Evolutionary conservation across 176 grass and related monocot species (phyloP), one percentile per base, ranked within the genome.

Genomic region (Avena atlantica): DNA sequence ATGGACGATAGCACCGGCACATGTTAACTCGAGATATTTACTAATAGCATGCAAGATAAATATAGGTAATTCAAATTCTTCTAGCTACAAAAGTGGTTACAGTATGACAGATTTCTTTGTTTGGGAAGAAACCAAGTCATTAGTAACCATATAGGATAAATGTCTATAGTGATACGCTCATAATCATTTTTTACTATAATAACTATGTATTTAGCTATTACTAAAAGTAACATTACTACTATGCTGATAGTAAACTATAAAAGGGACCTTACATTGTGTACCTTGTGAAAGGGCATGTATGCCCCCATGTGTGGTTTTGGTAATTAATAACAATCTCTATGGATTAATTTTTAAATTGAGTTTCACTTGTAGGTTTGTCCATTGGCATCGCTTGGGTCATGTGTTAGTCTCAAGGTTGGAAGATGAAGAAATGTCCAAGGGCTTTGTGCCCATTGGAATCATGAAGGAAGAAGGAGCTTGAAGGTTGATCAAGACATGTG

Each of bases 21-120:
- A 83, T 87, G 84, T 47, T 65, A 86, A 68, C 9, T 71, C 64
- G 17, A 77, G 51, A 90, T 79, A 52, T 56, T 83, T 14, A 53
- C 29, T 62, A n/a, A 40, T 27, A 78, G 21, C 44, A 21, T 53
- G 9, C 36, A 90, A 86, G 64, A 78, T 73, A 55, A 73, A 6
- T 34, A 12, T 7, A 5, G 17, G 21, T 31, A 79, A 79, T 62
- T 36, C 3, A 83, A 5, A 78, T n/a, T 47, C 12, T 34, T 36
- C 51, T 56, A 72, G 2, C 52, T 25, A 58, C 8, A 34, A 44
- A 82, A 31, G 4, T 70, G 31, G 51, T 73, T 58, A 59, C 31
- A 34, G 31, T 34, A 34, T 34, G 31, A 34, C 31, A 34, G 31
- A 34, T 34, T 85, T 9, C 5, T 72, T 84, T 47, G 8, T 65